Evolutionary conservation across 2,329 filamentous ascomycete genomes (phyloP).

Genomic region (Apiospora rasikravindrae): DNA sequence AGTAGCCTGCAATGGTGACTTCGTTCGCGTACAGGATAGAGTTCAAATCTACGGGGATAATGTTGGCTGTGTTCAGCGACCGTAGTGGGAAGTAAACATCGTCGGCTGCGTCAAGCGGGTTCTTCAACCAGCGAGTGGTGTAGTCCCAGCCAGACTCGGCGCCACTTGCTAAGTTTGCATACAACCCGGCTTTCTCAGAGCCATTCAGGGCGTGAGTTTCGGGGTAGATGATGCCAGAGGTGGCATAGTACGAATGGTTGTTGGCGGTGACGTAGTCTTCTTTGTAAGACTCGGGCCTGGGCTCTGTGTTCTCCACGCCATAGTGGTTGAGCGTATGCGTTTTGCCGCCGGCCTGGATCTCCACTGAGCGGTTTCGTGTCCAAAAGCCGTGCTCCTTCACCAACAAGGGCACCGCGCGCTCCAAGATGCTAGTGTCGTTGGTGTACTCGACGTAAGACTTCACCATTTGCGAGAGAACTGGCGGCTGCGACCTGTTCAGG

Average conservation of each 20-base stretch:
- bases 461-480: conserved; percentile 70
- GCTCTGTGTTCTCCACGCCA: conserved; percentile 66
- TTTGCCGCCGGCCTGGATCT: conserved; percentile 50
- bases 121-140: conserved; percentile 60
- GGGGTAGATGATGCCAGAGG: conserved; percentile 63
- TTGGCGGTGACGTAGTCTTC: conserved; percentile 71
- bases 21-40: conserved; percentile 72
- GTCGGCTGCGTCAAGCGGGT: conserved; percentile 60
- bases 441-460: conserved; percentile 68
- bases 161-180: conserved; percentile 67
- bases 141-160: conserved; percentile 74
- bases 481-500: conserved; percentile 71
- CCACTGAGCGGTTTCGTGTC: conserved; percentile 63
- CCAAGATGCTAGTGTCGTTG: conserved; percentile 64
- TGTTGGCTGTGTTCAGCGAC: conserved; percentile 63
- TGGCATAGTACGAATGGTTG: conserved; percentile 66
- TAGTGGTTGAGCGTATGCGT: conserved; percentile 65
- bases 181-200: conserved; percentile 57
- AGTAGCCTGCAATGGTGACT: conserved; percentile 60
- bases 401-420: conserved; percentile 65
- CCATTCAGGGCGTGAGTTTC: conserved; percentile 55
- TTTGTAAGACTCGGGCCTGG: conserved; percentile 69
- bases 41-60: conserved; percentile 70
- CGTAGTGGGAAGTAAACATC: conserved; percentile 70
- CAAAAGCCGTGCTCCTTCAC: conserved; percentile 70